Conservation (phyloP, 768 basidiomycete genomes). For the Gyrodon lividus region DNA sequence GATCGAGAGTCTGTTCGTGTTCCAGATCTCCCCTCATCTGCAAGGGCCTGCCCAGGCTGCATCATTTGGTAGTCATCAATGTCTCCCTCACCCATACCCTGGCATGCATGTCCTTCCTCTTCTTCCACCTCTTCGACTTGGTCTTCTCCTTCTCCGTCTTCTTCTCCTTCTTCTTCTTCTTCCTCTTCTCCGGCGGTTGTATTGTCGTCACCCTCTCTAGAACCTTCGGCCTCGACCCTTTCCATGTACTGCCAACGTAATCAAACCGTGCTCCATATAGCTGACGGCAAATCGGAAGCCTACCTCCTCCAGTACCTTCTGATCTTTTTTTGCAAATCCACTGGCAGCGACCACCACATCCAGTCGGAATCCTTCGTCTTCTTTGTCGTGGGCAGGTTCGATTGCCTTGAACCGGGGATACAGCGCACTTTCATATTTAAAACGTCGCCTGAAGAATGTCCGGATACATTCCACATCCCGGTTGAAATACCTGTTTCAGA, state of each 20-base stretch:
- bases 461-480: conserved; percentile 97
- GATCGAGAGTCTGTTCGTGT: conserved; percentile 1
- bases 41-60: conserved; percentile 8
- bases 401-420: conserved; percentile 78
- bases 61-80: conserved; percentile 9
- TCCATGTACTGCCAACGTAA: conserved; percentile 62
- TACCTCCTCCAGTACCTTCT: conserved; percentile 83
- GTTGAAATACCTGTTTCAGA: conserved; percentile 85
- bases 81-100: conserved; percentile 1
- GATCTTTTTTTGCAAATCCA: conserved; percentile 85
- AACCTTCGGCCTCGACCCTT: conserved; percentile 40
- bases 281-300: conserved; percentile 29
- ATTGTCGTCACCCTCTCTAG: conserved; percentile 27
- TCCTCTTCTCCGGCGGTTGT: conserved; percentile 33
- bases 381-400: conserved; percentile 30
- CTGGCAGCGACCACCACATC: conserved; percentile 94
- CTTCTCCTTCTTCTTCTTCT: conserved; percentile 39
- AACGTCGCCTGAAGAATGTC: conserved; percentile 86
- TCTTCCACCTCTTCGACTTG: conserved; percentile 34
- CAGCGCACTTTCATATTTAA: conserved; percentile 86
- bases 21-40: conserved; percentile 1
- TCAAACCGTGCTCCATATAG: conserved; percentile 17
- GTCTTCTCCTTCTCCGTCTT: conserved; percentile 29
- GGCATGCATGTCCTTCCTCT: conserved; percentile 23
- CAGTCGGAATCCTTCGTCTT: conserved; percentile 61